Conservation (phyloP, 495 filamentous ascomycete genomes). For the Aspergillus sclerotioniger region DNA sequence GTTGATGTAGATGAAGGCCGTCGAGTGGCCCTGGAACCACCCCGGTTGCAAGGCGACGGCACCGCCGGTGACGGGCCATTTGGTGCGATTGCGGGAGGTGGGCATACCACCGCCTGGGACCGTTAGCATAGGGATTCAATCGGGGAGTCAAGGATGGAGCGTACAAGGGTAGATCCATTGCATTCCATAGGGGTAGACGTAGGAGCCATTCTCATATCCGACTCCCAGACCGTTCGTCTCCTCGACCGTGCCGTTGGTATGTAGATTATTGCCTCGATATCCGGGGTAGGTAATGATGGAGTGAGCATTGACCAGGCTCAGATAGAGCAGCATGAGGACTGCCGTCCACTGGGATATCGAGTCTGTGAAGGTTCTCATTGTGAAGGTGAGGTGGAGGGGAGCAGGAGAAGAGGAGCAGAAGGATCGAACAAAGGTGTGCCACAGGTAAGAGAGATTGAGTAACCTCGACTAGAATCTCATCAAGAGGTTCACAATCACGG, state of each 20-base stretch:
- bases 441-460: too few relatives aligned
- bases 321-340: constrained; percentile 48
- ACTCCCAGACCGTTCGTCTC: constrained; percentile 45
- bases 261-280: constrained; percentile 91
- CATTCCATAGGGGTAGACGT: constrained; percentile 82
- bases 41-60: constrained; percentile 85
- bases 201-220: constrained; percentile 43
- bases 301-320: constrained; percentile 65
- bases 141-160: constrained; percentile 19
- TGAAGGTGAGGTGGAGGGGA: constrained; percentile 5
- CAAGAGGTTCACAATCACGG: too few relatives aligned
- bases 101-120: constrained; percentile 78
- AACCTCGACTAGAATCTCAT: too few relatives aligned
- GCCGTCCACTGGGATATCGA: constrained; percentile 51
- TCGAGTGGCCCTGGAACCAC: constrained; percentile 90
- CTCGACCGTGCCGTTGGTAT: constrained; percentile 62
- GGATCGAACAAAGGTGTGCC: not conserved
- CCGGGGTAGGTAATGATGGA: constrained; percentile 90
- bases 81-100: constrained; percentile 77
- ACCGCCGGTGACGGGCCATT: constrained; percentile 86
- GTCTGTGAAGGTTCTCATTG: constrained; percentile 25
- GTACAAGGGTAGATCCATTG: constrained; percentile 98
- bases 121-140: not conserved
- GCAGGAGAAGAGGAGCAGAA: not conserved
- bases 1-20: constrained; percentile 90